These are phyloP conservation scores for Acorus gramineus DNA, from an alignment of 106 monocot species.

Conservation along the genomic window DNA sequence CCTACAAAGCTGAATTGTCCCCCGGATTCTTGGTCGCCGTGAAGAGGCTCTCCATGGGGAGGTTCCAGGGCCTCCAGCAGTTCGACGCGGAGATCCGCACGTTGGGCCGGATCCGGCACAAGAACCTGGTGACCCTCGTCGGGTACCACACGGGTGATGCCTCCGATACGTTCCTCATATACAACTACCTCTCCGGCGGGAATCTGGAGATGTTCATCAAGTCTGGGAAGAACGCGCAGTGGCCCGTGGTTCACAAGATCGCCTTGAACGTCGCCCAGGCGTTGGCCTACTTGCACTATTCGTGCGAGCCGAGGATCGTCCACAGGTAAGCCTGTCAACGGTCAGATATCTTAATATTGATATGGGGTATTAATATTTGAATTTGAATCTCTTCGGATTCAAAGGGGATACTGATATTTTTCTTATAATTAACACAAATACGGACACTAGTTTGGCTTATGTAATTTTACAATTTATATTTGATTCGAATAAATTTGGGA, in stretches of 20 bases:
- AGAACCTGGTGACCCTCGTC: conserved; percentile 59
- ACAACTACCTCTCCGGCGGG: conserved; percentile 52
- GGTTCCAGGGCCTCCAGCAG: conserved; percentile 53
- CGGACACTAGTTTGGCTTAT: no score
- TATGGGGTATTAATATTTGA: no score
- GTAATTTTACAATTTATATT: no score
- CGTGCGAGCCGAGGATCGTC: conserved; percentile 51
- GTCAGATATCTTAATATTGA: no score
- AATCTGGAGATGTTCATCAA: conserved; percentile 63
- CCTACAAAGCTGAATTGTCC: conserved; percentile 55
- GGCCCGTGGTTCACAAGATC: conserved; percentile 51
- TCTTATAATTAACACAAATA: no score
- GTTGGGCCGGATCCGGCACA: conserved; percentile 47
- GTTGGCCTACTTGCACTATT: conserved; percentile 48
- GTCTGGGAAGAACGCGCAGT: conserved; percentile 15
- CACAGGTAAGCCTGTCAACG: no score
- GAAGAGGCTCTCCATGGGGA: conserved; percentile 57
- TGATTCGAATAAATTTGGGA: no score
- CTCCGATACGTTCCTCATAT: conserved; percentile 44
- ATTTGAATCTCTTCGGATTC: no score
- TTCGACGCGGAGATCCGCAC: conserved; percentile 67
- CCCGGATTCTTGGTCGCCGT: conserved; percentile 52
- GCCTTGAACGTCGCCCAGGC: conserved; percentile 47
- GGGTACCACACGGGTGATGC: conserved; percentile 54
- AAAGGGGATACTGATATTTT: no score